Conservation (phyloP, 2,329 filamentous ascomycete genomes). For the Diaporthe batatas region DNA sequence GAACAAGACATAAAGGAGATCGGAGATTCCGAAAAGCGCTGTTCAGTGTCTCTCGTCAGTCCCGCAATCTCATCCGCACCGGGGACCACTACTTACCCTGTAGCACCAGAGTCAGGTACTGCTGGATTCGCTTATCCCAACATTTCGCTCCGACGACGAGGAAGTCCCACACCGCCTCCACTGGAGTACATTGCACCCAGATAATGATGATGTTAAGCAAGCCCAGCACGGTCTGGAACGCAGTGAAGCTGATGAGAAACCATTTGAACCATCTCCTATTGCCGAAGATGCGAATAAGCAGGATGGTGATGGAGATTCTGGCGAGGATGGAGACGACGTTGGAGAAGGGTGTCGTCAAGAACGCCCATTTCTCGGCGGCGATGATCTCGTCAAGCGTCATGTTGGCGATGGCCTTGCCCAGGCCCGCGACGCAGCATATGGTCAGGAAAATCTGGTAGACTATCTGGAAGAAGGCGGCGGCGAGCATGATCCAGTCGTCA, state of each 20-base stretch:
- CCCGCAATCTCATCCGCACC: neutral
- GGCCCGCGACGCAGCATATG: conserved; percentile 2
- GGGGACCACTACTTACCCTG: conserved; percentile 1
- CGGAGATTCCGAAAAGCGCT: conserved; percentile 1
- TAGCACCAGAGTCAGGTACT: neutral
- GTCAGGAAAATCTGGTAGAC: conserved; percentile 7
- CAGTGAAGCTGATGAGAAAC: neutral
- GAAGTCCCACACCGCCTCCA: neutral
- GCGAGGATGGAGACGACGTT: neutral
- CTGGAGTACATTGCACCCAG: neutral
- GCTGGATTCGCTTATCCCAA: neutral
- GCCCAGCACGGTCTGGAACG: neutral
- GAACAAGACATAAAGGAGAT: neutral
- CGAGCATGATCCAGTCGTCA: neutral
- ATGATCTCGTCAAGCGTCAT: conserved; percentile 6
- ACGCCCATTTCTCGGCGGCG: conserved; percentile 4
- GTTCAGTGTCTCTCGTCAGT: neutral
- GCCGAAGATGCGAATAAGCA: neutral
- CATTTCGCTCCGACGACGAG: neutral
- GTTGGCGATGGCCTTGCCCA: conserved; percentile 7
- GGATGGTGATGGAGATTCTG: conserved; percentile 1
- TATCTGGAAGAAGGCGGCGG: neutral
- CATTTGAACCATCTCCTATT: neutral
- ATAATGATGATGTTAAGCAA: neutral
- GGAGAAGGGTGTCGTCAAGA: conserved; percentile 1